Evolutionary conservation across 306 rosid species (phyloP), one percentile per base, ranked within the genome.

Genomic region (Acacia acuminata): DNA sequence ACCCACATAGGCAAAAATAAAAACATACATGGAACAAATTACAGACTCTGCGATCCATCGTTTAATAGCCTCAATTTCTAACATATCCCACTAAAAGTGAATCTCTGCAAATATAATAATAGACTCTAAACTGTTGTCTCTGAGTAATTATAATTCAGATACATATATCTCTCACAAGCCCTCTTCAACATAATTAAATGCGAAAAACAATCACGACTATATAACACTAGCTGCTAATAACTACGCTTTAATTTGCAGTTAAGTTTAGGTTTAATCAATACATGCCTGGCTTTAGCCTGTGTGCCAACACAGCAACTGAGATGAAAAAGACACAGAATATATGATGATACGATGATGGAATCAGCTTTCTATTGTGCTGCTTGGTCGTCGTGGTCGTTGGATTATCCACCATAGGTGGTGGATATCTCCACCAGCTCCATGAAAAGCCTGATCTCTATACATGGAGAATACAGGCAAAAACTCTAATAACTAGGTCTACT

Each of bases 211-310:
- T 44, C 75, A 44, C n/a, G 24, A 32, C 3, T 24, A 38, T 70
- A n/a, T 43, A 10, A 67, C 1, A 67, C 38, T 64, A 30, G 13
- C 25, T 17, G 27, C 30, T 19, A 19, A 19, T 19, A 15, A 53
- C 55, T 48, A 15, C 55, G 68, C 36, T 61, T 24, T 1, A 32
- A 5, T 51, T 60, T 24, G 36, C 36, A 25, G 17, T 25, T 5
- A 27, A 63, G 68, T 63, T 27, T 56, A 65, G 81, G 85, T 86
- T 63, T 82, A 69, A 75, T 81, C 58, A 79, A 67, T 79, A 79
- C 76, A 79, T 87, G 90, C 90, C 90, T 87, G 90, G 90, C 90
- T 87, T 87, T n/a, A 79, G 88, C 90, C 90, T 87, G 90, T 87
- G 90, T 87, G 90, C 90, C 90, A 78, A 55, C 73, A 47, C n/a